Percentiles rank a stretch among this genome's conserved stretches.
Conservation (phyloP, 75 land plant species). For the Pinus taeda region DNA sequence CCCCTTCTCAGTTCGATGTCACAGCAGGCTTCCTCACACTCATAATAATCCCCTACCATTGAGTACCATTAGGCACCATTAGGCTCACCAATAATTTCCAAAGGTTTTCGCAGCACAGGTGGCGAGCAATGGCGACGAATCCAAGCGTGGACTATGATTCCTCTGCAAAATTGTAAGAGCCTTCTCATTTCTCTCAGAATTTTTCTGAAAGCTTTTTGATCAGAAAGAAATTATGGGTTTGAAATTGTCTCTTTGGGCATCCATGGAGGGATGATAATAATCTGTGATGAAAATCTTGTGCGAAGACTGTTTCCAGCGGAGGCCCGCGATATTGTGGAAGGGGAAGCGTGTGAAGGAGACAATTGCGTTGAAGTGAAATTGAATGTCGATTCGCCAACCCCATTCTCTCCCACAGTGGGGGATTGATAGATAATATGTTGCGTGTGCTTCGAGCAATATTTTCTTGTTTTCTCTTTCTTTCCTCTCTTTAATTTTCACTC, state of each 20-base stretch:
- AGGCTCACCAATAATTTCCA: neutral
- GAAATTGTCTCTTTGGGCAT: no score
- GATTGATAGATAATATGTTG: slow-evolving; percentile 49
- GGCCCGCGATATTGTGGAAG: no score
- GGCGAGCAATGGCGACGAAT: neutral
- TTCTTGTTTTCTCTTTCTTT: neutral
- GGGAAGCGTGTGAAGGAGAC: no score
- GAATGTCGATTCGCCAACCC: slow-evolving; percentile 1
- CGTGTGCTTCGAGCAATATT: slow-evolving; percentile 24
- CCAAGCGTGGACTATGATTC: slow-evolving; percentile 7
- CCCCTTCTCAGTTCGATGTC: neutral
- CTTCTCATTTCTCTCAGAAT: neutral
- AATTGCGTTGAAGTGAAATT: slow-evolving; percentile 56
- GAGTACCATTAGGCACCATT: neutral
- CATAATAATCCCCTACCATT: neutral
- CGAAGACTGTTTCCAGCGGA: no score
- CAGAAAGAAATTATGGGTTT: no score
- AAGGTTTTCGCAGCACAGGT: neutral
- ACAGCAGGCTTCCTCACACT: neutral
- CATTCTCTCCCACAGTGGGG: slow-evolving; percentile 4
- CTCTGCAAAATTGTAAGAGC: slow-evolving; percentile 10
- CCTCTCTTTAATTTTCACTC: neutral
- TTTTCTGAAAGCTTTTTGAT: no score
- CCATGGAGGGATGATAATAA: no score
- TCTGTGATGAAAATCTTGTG: no score